Base-by-base conservation (phyloP, 2,329 filamentous ascomycete genomes). In the Colletotrichum karsti region DNA sequence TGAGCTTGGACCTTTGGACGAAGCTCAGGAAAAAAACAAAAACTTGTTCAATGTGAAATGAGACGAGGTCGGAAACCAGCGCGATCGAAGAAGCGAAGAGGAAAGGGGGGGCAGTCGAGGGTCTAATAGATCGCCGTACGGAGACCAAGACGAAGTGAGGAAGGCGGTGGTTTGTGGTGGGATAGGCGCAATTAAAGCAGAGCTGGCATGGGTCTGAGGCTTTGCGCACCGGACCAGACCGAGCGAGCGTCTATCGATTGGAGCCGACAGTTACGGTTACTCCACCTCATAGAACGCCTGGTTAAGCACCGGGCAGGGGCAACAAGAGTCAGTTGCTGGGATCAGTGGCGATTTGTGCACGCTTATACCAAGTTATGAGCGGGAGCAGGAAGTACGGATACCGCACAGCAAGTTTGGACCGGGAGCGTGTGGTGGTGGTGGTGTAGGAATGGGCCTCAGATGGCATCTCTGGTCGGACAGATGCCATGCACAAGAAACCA, bases 161-260 rank as follows among this genome's bases (percentile, higher is more conserved):
- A 57, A 8, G n/a, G 51, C 13, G 53, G 59, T 53, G 35, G 50
- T 53, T 41, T 20, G 46, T 35, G 51, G 59, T 63, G 64, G 59
- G 64, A 67, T 67, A 67, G 64, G 33, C 28, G 65, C 39, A 63
- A 68, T 65, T 65, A 68, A 68, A 65, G 59, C 44, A 63, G 42
- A 63, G 59, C 48, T 53, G 59, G 64, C 51, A 58, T 63, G 35
- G 51, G 59, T 44, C 64, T 63, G 51, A 67, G 64, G 50, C 62
- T 65, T 20, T 51, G 60, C 64, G 62, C 59, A 63, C 59, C 64
- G 59, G 50, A 57, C 59, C 59, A 67, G 63, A 63, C 63, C 63
- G 63, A 67, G 64, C 64, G 64, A 67, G 59, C 51, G 44, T 63
- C 64, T 57, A 57, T 57, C 64, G 59, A 57, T 57, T 57, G 28